Conservation (phyloP, 176 grass and related monocot genomes). For the Oropetium thomaeum region DNA sequence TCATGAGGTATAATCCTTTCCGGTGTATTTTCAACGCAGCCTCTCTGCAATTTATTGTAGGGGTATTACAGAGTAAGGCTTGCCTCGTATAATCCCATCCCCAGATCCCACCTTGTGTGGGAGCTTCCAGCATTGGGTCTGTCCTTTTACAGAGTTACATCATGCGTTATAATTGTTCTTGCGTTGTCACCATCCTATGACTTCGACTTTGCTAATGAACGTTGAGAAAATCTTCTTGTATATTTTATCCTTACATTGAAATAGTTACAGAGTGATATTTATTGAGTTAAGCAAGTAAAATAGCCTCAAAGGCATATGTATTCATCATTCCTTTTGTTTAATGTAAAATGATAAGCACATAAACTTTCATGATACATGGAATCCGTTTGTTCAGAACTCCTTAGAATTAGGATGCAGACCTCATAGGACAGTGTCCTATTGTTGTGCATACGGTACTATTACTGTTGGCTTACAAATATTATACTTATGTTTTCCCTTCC, state of each 20-base stretch:
- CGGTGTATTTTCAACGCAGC: too few relatives aligned
- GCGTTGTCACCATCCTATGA: neutral
- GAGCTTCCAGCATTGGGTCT: too few relatives aligned
- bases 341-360: neutral
- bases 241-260: neutral
- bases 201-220: constrained; percentile 18
- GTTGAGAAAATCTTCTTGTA: neutral
- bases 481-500: constrained; percentile 21
- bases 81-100: too few relatives aligned
- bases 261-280: neutral
- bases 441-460: neutral
- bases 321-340: neutral
- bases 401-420: neutral
- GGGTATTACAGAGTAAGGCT: too few relatives aligned
- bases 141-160: neutral
- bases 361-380: neutral
- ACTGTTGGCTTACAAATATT: neutral
- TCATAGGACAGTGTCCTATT: neutral
- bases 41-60: too few relatives aligned
- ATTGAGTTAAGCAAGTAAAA: neutral
- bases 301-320: neutral
- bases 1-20: too few relatives aligned
- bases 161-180: neutral
- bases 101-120: too few relatives aligned
- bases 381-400: neutral